These are phyloP conservation scores for Iberis pinnata DNA, from an alignment of 345 rosid species.

Conservation along the genomic window DNA sequence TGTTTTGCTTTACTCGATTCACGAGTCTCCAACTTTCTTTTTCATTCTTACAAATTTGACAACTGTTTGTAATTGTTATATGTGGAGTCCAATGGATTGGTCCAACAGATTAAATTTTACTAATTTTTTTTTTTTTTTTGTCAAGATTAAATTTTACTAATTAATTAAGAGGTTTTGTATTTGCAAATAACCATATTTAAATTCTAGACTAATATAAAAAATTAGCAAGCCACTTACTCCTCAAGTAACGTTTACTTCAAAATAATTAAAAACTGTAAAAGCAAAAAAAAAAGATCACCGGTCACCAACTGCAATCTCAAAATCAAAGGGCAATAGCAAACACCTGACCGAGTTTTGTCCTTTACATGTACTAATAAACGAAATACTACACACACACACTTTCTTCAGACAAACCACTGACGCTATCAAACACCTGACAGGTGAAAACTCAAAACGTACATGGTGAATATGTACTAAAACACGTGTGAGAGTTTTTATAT, in stretches of 20 bases:
- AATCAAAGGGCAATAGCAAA: background rate
- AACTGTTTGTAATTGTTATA: no score
- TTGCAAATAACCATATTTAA: no score
- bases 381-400: background rate
- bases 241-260: background rate
- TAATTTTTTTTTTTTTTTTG: no score
- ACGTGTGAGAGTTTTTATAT: constrained; percentile 7
- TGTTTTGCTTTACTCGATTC: no score
- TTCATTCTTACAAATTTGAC: no score
- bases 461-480: constrained; percentile 1
- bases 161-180: no score
- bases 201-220: no score
- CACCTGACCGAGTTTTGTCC: background rate
- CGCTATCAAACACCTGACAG: constrained; percentile 21
- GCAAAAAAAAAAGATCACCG: background rate
- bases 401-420: constrained; percentile 16
- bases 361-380: background rate
- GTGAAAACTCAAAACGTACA: constrained; percentile 13
- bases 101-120: no score
- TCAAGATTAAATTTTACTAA: no score
- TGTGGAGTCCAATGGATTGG: no score
- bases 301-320: background rate
- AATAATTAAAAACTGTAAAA: background rate
- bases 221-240: no score
- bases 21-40: no score